Conservation (phyloP, 768 basidiomycete genomes). For the Suillus weaverae region DNA sequence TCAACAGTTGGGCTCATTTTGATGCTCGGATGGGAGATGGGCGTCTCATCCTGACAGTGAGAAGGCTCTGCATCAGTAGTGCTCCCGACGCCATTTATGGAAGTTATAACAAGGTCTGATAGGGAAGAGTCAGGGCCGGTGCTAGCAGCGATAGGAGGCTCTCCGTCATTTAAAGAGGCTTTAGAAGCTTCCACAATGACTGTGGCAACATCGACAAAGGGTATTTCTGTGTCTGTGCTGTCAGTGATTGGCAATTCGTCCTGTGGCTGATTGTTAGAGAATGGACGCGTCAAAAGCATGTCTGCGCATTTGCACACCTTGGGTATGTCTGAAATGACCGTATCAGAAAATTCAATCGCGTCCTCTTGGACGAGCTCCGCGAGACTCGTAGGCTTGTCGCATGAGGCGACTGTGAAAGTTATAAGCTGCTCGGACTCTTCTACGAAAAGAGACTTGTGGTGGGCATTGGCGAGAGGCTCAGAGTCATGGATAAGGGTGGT, state of each 20-base stretch:
- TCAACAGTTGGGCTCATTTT: not conserved
- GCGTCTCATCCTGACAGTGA: slow-evolving; percentile 1
- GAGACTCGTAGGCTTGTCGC: not conserved
- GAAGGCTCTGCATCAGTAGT: slow-evolving; percentile 5
- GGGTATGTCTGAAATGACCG: not conserved
- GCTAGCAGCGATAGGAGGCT: slow-evolving; percentile 1
- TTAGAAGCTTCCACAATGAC: not conserved
- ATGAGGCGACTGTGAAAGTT: too few relatives aligned
- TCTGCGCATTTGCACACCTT: slow-evolving; percentile 2
- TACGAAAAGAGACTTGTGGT: not conserved
- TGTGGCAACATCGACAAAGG: not conserved
- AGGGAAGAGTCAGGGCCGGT: not conserved
- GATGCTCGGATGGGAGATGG: not conserved
- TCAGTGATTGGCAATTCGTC: not conserved
- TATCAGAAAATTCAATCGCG: not conserved
- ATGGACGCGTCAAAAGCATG: slow-evolving; percentile 10
- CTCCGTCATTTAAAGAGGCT: not conserved
- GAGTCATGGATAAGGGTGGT: not conserved
- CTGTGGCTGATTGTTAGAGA: not conserved
- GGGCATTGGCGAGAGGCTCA: not conserved
- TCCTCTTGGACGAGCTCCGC: not conserved
- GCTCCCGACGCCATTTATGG: slow-evolving; percentile 9
- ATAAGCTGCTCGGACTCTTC: not conserved
- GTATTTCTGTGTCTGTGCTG: not conserved
- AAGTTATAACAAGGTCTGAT: slow-evolving; percentile 1